Evolutionary conservation across 495 filamentous ascomycete species (phyloP).

Genomic region (Aspergillus nidulans): DNA sequence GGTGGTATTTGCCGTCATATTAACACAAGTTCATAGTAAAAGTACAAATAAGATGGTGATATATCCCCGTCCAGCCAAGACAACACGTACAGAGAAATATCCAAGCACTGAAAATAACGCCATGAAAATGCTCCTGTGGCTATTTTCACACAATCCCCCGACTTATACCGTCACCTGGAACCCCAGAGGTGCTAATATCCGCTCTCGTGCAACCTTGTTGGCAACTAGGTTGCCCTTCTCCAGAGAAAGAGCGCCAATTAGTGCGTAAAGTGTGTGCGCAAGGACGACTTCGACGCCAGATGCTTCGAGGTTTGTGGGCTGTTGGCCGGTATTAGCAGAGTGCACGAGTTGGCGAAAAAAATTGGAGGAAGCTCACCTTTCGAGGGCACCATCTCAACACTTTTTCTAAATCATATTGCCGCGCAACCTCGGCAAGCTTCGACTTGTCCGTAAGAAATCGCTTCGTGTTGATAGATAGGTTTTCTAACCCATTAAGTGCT

Average conservation of each 20-base stretch:
- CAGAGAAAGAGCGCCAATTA: conserved; percentile 81
- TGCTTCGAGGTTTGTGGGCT: conserved; percentile 65
- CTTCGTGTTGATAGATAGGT: conserved; percentile 54
- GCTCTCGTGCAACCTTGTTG: conserved; percentile 66
- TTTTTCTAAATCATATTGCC: conserved; percentile 60
- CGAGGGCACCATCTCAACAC: conserved; percentile 87
- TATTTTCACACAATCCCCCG: conserved; percentile 20
- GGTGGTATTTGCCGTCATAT: conserved; percentile 11
- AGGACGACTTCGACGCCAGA: conserved; percentile 73
- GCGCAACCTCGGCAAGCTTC: conserved; percentile 62
- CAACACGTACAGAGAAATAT: conserved; percentile 21
- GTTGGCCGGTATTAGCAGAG: conserved; percentile 2
- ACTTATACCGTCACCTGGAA: conserved; percentile 31
- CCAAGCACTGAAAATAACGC: conserved; percentile 31
- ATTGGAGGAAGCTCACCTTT: conserved; percentile 49
- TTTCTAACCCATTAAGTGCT: conserved; percentile 66
- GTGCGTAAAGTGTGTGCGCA: conserved; percentile 72
- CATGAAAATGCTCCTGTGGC: conserved; percentile 39
- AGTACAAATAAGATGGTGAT: conserved; percentile 18
- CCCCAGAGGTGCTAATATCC: conserved; percentile 60
- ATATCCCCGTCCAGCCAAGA: conserved; percentile 13
- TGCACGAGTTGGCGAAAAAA: background rate
- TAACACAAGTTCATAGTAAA: conserved; percentile 20
- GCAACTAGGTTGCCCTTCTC: conserved; percentile 80
- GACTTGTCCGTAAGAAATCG: conserved; percentile 51